Percentiles rank a stretch among this genome's conserved stretches.
Conservation (phyloP, 2,329 filamentous ascomycete species). For the Metarhizium guizhouense region DNA sequence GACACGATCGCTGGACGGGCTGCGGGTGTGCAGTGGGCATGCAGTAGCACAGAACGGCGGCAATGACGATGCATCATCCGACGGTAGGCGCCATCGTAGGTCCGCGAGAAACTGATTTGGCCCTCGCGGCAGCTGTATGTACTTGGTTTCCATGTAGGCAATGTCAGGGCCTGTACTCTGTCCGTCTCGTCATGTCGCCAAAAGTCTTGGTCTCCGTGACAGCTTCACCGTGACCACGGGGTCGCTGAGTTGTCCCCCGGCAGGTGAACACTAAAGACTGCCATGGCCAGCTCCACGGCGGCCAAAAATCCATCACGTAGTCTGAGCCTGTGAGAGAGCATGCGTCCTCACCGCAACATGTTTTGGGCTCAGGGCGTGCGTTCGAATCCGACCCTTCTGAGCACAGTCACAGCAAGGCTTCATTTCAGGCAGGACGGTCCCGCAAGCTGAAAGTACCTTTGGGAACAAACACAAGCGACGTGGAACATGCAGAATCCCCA, state of each 20-base stretch:
- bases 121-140: background rate
- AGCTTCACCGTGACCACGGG: conserved; percentile 1
- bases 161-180: background rate
- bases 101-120: background rate
- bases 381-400: background rate
- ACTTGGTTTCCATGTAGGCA: background rate
- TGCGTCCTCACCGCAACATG: conserved; percentile 3
- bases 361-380: background rate
- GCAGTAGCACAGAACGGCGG: background rate
- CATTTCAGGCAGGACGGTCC: background rate
- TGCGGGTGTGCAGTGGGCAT: background rate
- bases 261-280: background rate
- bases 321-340: background rate
- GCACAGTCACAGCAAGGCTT: background rate
- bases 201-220: background rate
- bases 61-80: background rate
- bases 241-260: background rate
- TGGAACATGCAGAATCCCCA: background rate
- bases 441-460: background rate
- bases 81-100: background rate
- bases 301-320: background rate
- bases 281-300: background rate
- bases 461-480: background rate
- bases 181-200: background rate
- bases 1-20: background rate